phyloP scores from a whole-genome alignment of 2,329 filamentous ascomycete genomes.

The Cercospora sp. region DNA sequence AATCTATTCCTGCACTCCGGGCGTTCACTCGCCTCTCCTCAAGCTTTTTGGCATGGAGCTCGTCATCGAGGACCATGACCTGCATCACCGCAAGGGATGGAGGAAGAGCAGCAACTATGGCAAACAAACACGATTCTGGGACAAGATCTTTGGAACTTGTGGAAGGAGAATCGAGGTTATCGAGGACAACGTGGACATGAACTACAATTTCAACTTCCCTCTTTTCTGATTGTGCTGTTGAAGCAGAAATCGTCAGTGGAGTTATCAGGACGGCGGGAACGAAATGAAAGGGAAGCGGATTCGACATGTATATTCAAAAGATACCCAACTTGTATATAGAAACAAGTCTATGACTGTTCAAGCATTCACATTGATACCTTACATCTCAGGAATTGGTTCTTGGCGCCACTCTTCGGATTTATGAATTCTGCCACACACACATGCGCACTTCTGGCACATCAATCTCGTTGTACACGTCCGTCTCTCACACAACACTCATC shows the following conservation, averaged over 20 bases:
- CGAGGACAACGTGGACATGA: slow-evolving; percentile 24
- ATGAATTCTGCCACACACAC: neutral
- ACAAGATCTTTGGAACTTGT: slow-evolving; percentile 38
- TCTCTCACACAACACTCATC: too few relatives aligned
- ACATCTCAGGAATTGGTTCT: neutral
- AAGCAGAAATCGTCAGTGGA: neutral
- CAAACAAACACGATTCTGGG: slow-evolving; percentile 41
- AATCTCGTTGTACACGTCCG: too few relatives aligned
- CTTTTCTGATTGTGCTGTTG: slow-evolving; percentile 9
- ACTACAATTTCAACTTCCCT: slow-evolving; percentile 19
- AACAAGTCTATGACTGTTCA: neutral
- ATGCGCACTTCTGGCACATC: neutral
- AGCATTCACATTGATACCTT: neutral
- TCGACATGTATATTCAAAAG: neutral
- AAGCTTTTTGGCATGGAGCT: slow-evolving; percentile 40
- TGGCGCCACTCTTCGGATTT: neutral
- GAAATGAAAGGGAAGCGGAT: neutral
- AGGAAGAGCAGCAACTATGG: slow-evolving; percentile 44
- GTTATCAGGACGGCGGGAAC: neutral
- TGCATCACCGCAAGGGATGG: slow-evolving; percentile 45
- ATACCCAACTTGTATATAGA: neutral
- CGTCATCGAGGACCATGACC: slow-evolving; percentile 47
- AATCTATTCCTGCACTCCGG: slow-evolving; percentile 40
- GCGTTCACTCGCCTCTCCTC: slow-evolving; percentile 41
- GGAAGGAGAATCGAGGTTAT: slow-evolving; percentile 40